Evolutionary conservation across 192 early-diverging fungal genomes (phyloP), one percentile per base, ranked within the genome.

Genomic region (Linnemannia exigua): DNA sequence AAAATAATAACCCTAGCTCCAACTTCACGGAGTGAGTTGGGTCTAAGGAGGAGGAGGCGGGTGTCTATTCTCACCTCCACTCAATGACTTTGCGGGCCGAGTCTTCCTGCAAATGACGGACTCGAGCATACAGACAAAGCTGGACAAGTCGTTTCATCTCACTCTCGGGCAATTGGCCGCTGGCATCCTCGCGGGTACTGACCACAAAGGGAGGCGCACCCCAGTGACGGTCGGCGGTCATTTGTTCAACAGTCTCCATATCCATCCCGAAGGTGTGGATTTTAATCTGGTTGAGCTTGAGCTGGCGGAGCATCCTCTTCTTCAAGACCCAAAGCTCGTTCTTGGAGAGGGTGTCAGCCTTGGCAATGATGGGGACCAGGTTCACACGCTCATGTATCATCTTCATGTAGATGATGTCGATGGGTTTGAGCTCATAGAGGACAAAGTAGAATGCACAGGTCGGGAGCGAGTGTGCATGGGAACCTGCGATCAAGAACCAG

Each of bases 331-430:
- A 92, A 46, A 98, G 86, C 87, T 97, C 95, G n/a, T 88, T 90
- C 36, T 93, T 93, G 28, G 97, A 96, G 71, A 99, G 76, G 20
- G 97, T 98, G 80, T 99, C 97, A 11, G 97, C 93, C 69, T 97
- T 96, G 46, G 97, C 95, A 81, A 99, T 94, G 15, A 99, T 92
- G 1, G 97, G 97, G 52, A 99, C 96, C 67, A 99, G 89, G 84
- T 97, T 99, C 67, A 98, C 97, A 74, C 96, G 94, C 17, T 93
- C 92, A 52, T 96, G 94, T 72, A 99, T 90, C 69, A 95, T 92
- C 91, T 97, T 97, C 96, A 99, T 99, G 72, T 97, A 95, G 87
- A 97, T 95, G 72, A 99, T 95, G 80, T 99, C 97, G 11, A 97
- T 89, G 51, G 95, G 93, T 67, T 90, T 91, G 70, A 96, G 89